Base-by-base conservation (phyloP, 1,139 yeast species). In the Candida sanyaensis region DNA sequence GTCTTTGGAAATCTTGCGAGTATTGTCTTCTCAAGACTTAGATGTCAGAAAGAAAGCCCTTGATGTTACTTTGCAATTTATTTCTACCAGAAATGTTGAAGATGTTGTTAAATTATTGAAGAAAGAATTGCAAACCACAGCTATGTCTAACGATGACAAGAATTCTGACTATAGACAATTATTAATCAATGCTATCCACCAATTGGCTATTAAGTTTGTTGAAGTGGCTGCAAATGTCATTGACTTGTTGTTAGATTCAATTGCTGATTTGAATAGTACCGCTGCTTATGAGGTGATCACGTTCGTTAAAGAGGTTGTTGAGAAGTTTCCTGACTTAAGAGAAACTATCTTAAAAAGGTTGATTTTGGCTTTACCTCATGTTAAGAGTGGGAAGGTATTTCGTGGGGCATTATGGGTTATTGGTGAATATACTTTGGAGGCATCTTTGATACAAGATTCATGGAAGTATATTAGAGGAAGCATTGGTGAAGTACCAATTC, bases 351-450 rank as follows among this genome's bases (percentile, higher is more conserved):
- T 95, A 47, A 69, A 72, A 42, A 84, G 88, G 55, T 78, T 95
- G 53, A 71, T 91, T 43, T 64, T 63, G 12, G 75, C 91, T 8
- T 74, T 95, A 60, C 83, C 83, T 29, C 72, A 75, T 33, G 85
- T 89, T 44, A 88, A 86, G 61, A 86, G 96, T 52, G 96, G 97
- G 6, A 90, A 90, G 61, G 97, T 93, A 17, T 88, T 84, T 71
- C 85, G 98, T 58, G 96, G 97, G 38, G 90, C 96, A 1, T 75
- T 95, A 50, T 95, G 99, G 99, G 86, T 93, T 45, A 72, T 95
- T 60, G 99, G 99, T 67, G 99, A 95, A 68, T 93, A 91, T 68
- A 77, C 93, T 37, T 64, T 78, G 47, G 88, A 85, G 48, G 92
- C 86, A 57, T 70, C 78, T 37, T 88, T 88, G 50, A 84, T 93